Evolutionary conservation across 2,329 filamentous ascomycete genomes (phyloP).

Genomic region (Cytospora chrysosperma): DNA sequence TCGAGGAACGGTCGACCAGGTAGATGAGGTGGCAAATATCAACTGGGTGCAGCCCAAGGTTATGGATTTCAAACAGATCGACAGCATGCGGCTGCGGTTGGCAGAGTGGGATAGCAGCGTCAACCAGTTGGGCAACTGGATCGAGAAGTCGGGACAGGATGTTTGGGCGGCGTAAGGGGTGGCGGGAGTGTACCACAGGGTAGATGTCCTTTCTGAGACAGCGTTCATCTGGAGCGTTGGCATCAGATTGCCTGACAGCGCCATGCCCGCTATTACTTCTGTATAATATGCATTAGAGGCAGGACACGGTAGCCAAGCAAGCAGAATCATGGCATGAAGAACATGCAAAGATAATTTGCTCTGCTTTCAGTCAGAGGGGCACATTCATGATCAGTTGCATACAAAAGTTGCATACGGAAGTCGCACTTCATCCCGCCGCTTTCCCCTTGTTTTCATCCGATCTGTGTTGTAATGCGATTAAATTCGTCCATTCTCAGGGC

Average conservation of each 20-base stretch:
- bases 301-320: constrained; percentile 4
- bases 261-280: not conserved
- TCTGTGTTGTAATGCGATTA: too few relatives aligned
- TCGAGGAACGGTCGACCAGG: constrained; percentile 92
- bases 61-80: constrained; percentile 91
- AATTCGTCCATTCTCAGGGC: too few relatives aligned
- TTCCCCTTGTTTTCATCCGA: not conserved
- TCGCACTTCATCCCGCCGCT: not conserved
- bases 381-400: not conserved
- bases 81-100: constrained; percentile 82
- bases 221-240: not conserved
- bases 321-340: constrained; percentile 4
- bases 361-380: too few relatives aligned
- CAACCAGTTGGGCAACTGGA: constrained; percentile 95
- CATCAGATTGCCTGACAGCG: not conserved
- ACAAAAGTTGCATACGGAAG: not conserved
- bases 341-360: not conserved
- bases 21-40: constrained; percentile 89
- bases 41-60: constrained; percentile 99
- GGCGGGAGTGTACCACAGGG: not conserved
- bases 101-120: constrained; percentile 96
- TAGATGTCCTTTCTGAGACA: not conserved
- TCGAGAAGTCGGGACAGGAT: constrained; percentile 89
- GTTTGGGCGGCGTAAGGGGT: constrained; percentile 80
- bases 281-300: constrained; percentile 22